Base-by-base conservation (phyloP, 257 asterid species). In the Nicotiana benthamiana region DNA sequence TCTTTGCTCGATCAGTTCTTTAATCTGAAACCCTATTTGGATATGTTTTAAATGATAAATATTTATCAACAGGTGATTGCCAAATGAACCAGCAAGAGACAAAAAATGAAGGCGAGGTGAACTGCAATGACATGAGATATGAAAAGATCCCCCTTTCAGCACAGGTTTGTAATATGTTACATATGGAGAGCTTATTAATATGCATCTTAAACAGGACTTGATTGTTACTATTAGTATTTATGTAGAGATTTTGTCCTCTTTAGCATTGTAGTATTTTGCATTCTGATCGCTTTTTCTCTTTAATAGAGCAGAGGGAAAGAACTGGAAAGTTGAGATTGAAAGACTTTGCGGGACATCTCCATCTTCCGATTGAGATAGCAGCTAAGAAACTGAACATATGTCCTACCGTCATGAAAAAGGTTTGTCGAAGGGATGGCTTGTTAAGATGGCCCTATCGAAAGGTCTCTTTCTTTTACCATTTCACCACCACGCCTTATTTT, bases 251-350 rank as follows among this genome's bases (percentile, higher is more conserved):
- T 22, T 43, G 59, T 56, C 64, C 6, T 59, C 17, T 51, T 51
- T 12, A 12, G 15, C 56, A 51, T 51, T 59, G 16, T 59, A 9
- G 30, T 59, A 59, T 22, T 20, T 59, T 66, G 24, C 34, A 32
- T 28, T 54, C 64, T 34, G 54, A 34, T 32, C 54, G 11, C 22
- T 16, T 8, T 34, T 28, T 28, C n/a, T 76, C 17, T n/a, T 54
- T 20, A 81, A 82, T 86, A 80, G 83, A 76, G 32, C 92, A 93
- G 96, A 92, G 97, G 92, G 90, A 89, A 83, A 93, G 94, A 87
- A 80, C 92, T 2, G 89, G 84, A 1, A 87, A 79, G 75, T 28
- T 93, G 92, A 85, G 34, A 56, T 4, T 90, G 82, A 83, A 79
- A 20, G 97, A 92, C 79, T 81, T 93, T 80, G 77, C 75, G 3